Base-by-base conservation (phyloP, 2,329 filamentous ascomycete species). In the Colletotrichum lindemuthianum region DNA sequence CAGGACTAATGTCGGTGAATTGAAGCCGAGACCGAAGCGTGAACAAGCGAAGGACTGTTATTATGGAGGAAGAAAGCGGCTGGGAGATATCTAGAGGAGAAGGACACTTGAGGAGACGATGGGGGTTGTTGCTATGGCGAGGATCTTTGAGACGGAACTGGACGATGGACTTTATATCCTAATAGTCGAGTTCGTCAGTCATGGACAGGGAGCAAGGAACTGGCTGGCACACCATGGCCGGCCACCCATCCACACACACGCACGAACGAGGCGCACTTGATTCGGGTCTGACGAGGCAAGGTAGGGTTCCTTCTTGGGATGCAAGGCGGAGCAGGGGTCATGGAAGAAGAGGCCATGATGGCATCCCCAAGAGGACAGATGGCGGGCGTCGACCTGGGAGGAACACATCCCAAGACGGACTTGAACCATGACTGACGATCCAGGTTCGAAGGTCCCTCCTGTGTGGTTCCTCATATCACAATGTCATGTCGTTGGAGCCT, bases 281-380 rank as follows among this genome's bases (percentile, higher is more conserved):
- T 36, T 64, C 48, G 53, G 59, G 63, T 64, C 48, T 66, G 60
- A 64, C 63, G 24, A 24, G 4, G 24, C 24, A 59, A 66, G 63
- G 63, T 39, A 59, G 40, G 63, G 37, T 66, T 59, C 48, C 53
- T 63, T 63, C 43, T 63, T 60, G 49, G 54, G 54, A 59, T 40
- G 63, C 63, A 47, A 55, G 63, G 60, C 53, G 39, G 45, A 24
- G 63, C 63, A 66, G 50, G 63, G 63, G 47, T 44, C 48, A 40
- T 40, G 13, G 47, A 34, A 15, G 36, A 36, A 47, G 43, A 41
- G 50, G 50, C 51, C 61, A 43, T 16, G 58, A 65, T 61, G 51
- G n/a, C 24, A 33, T 63, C 51, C 34, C 11, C 32, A 40, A 59
- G 32, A 48, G 45, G 36, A 34, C 33, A 32, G 24, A 24, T 24